A percentile compares a stretch with the other conserved stretches of the same genome.
phyloP scores from a whole-genome alignment of 2,329 filamentous ascomycete genomes.

The Aspergillus tamarii region DNA sequence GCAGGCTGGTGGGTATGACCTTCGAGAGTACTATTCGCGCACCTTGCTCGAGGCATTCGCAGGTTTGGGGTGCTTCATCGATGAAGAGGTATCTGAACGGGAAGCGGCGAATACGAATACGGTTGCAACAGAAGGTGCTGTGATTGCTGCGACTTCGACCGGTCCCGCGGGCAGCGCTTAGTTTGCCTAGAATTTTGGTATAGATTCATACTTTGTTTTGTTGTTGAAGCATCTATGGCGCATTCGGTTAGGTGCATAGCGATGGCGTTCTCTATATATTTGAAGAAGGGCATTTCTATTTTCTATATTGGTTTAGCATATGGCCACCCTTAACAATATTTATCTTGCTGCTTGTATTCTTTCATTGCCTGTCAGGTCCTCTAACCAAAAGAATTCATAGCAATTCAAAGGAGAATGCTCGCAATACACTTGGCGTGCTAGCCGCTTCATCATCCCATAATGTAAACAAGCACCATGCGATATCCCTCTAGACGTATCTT shows the following conservation, averaged over 20 bases:
- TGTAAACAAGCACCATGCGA: not conserved
- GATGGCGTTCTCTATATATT: slow-evolving; percentile 17
- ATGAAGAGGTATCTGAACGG: slow-evolving; percentile 63
- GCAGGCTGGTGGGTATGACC: slow-evolving; percentile 78
- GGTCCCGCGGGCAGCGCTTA: not conserved
- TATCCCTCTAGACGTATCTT: no score
- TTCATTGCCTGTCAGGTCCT: not conserved
- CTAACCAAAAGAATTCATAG: not conserved
- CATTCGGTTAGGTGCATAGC: slow-evolving; percentile 18
- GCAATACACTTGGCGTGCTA: not conserved
- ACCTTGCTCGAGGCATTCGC: slow-evolving; percentile 88
- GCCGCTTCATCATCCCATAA: not conserved
- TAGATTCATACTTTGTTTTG: not conserved
- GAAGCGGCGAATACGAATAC: slow-evolving; percentile 29
- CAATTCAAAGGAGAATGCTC: not conserved
- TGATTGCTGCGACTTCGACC: slow-evolving; percentile 29
- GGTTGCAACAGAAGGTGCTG: slow-evolving; percentile 32
- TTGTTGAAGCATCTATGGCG: not conserved
- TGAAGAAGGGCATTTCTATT: not conserved
- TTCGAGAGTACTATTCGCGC: slow-evolving; percentile 78
- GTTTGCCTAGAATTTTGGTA: not conserved
- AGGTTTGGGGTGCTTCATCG: slow-evolving; percentile 83
- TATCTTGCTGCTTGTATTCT: not conserved
- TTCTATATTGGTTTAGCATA: not conserved
- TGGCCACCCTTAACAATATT: not conserved